Conservation (phyloP, 441 rosid genomes). For the Adansonia gregorii region DNA sequence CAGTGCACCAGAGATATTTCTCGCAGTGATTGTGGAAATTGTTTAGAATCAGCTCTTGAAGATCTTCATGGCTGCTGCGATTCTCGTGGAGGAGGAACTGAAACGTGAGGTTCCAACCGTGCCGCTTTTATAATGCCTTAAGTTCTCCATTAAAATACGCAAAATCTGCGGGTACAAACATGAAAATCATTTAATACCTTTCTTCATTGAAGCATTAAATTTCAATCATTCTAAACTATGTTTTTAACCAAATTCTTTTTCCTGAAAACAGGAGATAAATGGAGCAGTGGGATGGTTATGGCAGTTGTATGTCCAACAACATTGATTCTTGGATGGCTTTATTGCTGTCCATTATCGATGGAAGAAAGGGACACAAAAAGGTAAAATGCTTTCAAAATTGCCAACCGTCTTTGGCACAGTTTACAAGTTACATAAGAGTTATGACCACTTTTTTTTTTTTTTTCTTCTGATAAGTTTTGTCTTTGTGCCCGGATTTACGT, state of each 20-base stretch:
- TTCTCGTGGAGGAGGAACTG: constrained; percentile 33
- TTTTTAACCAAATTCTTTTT: background rate
- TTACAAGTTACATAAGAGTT: constrained; percentile 57
- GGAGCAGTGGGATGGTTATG: background rate
- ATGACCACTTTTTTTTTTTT: background rate
- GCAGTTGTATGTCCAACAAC: background rate
- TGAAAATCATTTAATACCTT: background rate
- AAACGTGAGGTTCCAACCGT: constrained; percentile 33
- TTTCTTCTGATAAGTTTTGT: too few species aligned
- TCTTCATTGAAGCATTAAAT: too few species aligned
- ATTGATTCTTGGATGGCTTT: background rate
- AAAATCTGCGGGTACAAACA: background rate
- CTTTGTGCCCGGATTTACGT: too few species aligned
- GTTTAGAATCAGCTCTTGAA: constrained; percentile 17
- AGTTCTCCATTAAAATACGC: background rate
- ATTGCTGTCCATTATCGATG: background rate
- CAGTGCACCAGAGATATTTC: constrained; percentile 42
- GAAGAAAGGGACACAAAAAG: constrained; percentile 1
- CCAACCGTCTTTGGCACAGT: constrained; percentile 60
- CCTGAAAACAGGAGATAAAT: background rate
- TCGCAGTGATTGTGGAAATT: constrained; percentile 17
- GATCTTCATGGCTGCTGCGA: constrained; percentile 12
- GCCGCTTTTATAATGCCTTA: constrained; percentile 28
- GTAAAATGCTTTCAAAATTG: background rate
- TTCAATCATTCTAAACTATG: too few species aligned